Evolutionary conservation across 1,284 basidiomycete genomes (phyloP), one percentile per base, ranked within the genome.

Genomic region (Cryptococcus amylolentus): DNA sequence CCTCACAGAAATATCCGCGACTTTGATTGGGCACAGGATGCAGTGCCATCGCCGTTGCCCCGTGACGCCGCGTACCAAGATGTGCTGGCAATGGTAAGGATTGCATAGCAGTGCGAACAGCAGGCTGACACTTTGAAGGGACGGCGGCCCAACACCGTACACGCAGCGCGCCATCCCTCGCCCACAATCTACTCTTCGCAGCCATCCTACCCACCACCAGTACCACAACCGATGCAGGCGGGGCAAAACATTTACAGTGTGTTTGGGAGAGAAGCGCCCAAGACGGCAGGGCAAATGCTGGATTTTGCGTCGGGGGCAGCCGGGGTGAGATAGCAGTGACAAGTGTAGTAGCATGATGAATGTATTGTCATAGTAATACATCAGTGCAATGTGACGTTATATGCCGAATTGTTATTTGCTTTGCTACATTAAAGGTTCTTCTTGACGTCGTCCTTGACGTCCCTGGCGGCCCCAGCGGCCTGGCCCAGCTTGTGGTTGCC

Each of bases 381-480:
- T 39, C 18, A 27, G 13, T 9, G 18, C 23, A 10, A 42, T 42
- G 41, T 42, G 8, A 8, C n/a, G 14, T 18, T 47, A n/a, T 23
- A 20, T 20, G 2, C 20, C 23, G 26, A 20, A 12, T n/a, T 16
- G 45, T 14, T 18, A 7, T 8, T 7, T 7, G 7, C 35, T 31
- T 9, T 20, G 3, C n/a, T 27, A 31, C 47, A 26, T 50, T 56
- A 61, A 28, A 61, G 26, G 26, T 63, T 66, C 61, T 65, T 69
- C 43, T 68, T 60, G 48, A 64, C 50, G 31, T 71, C 67, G 48
- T 68, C 65, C 43, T 61, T 63, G 28, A 55, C 61, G 12, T 68
- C 66, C 40, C 64, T 43, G 35, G 60, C 63, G 31, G 63, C 63
- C 6, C 60, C 63, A 16, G 56, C 60, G 10, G 65, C 65, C 6